These are phyloP conservation scores for Tolypocladium paradoxum DNA, from an alignment of 2,329 filamentous ascomycete species.

Conservation along the genomic window DNA sequence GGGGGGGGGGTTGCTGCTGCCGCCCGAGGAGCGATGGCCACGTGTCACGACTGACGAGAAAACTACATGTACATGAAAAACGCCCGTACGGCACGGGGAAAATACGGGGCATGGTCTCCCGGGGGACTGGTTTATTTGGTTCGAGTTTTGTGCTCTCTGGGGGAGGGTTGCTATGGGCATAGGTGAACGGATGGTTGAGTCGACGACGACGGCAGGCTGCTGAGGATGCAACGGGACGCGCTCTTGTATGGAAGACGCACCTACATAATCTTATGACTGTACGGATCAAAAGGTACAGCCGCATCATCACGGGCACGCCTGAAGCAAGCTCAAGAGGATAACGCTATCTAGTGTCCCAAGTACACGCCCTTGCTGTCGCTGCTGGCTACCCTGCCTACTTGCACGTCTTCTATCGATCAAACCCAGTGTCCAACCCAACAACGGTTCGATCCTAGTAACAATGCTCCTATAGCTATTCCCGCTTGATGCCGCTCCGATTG, in stretches of 20 bases:
- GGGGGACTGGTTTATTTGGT: neutral
- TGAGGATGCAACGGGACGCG: neutral
- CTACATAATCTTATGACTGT: neutral
- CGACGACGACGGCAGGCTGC: neutral
- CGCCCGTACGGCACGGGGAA: neutral
- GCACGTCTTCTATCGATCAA: neutral
- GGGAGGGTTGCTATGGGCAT: neutral
- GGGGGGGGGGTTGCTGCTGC: too few relatives aligned
- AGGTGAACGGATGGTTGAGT: neutral
- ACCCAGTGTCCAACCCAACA: neutral
- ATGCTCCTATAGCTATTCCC: neutral
- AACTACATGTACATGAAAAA: neutral
- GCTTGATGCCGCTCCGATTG: neutral
- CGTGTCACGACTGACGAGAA: neutral
- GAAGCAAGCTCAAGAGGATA: neutral
- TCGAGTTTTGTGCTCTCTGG: neutral
- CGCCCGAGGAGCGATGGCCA: neutral
- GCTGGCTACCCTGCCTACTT: neutral
- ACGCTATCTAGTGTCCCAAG: neutral
- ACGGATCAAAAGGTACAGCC: neutral
- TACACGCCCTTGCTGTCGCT: neutral
- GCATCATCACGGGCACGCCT: neutral
- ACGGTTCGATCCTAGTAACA: neutral
- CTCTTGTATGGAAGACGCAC: neutral
- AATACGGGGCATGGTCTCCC: neutral